These are phyloP conservation scores for Rhynchosporium agropyri DNA, from an alignment of 2,329 filamentous ascomycete species.

Conservation along the genomic window DNA sequence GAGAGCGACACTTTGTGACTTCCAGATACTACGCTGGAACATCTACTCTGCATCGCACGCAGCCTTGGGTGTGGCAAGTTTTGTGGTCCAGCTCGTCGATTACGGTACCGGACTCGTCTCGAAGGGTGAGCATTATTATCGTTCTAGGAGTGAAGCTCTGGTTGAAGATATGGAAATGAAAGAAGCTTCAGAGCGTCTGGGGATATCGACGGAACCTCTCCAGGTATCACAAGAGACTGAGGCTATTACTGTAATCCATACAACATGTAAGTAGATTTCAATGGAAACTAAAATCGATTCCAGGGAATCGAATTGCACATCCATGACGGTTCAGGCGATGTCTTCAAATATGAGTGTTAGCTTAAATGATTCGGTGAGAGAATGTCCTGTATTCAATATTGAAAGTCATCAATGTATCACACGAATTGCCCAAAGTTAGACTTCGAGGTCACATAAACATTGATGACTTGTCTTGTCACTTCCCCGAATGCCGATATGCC, in stretches of 20 bases:
- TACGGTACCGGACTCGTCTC: background rate
- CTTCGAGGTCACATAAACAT: too few species aligned
- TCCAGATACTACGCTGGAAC: too few species aligned
- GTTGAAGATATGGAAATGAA: background rate
- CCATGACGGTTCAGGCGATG: too few species aligned
- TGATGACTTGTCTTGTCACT: too few species aligned
- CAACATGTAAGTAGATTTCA: background rate
- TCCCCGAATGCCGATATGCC: too few species aligned
- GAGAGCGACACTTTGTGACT: too few species aligned
- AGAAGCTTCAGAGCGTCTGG: background rate
- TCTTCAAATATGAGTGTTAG: too few species aligned
- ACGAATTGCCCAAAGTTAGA: too few species aligned
- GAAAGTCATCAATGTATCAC: too few species aligned
- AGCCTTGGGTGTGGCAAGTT: conserved; percentile 9
- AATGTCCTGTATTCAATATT: too few species aligned
- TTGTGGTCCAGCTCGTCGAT: conserved; percentile 1
- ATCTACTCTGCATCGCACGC: background rate
- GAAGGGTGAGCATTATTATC: background rate
- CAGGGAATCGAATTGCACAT: background rate
- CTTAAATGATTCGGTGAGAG: too few species aligned
- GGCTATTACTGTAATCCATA: background rate
- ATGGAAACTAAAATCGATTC: background rate
- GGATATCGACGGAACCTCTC: background rate
- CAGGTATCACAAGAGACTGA: background rate
- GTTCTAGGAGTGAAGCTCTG: background rate